A percentile compares a stretch with the other conserved stretches of the same genome.
These are phyloP conservation scores for Globisporangium emineosum DNA, from an alignment of 352 stramenopile genomes.

Conservation along the genomic window DNA sequence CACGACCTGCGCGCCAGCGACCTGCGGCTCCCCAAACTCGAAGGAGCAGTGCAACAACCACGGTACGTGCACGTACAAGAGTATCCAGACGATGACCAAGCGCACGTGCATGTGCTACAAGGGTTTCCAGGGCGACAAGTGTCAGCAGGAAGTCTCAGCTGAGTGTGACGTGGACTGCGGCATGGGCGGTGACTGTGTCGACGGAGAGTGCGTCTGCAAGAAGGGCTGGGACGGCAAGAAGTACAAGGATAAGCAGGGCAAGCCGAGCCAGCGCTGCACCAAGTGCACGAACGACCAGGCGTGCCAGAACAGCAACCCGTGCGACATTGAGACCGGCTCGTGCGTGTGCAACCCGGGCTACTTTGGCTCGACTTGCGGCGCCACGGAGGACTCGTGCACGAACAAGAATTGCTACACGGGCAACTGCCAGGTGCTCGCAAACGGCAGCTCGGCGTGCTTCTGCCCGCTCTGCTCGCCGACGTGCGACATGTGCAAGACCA, in stretches of 20 bases:
- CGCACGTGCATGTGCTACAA: constrained; percentile 56
- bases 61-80: constrained; percentile 71
- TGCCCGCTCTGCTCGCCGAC: constrained; percentile 19
- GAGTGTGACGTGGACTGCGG: constrained; percentile 39
- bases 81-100: constrained; percentile 53
- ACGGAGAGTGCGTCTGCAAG: constrained; percentile 31
- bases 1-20: constrained; percentile 25
- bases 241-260: constrained; percentile 28
- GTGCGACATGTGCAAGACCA: constrained; percentile 18
- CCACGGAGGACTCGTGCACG: constrained; percentile 24
- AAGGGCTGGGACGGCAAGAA: constrained; percentile 32
- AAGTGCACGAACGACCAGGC: constrained; percentile 37
- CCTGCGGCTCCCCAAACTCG: constrained; percentile 35
- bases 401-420: constrained; percentile 24
- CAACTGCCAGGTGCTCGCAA: constrained; percentile 17
- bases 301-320: constrained; percentile 32
- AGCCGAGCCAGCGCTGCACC: constrained; percentile 25
- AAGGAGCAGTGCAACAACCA: constrained; percentile 64
- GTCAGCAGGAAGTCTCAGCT: constrained; percentile 21
- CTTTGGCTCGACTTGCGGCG: constrained; percentile 29
- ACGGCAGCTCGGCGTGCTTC: constrained; percentile 26
- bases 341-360: constrained; percentile 32
- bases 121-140: constrained; percentile 29
- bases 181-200: constrained; percentile 30
- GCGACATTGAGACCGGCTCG: constrained; percentile 21